Conservation (phyloP, 805 yeast genomes). For the Wickerhamomyces bisporus region DNA sequence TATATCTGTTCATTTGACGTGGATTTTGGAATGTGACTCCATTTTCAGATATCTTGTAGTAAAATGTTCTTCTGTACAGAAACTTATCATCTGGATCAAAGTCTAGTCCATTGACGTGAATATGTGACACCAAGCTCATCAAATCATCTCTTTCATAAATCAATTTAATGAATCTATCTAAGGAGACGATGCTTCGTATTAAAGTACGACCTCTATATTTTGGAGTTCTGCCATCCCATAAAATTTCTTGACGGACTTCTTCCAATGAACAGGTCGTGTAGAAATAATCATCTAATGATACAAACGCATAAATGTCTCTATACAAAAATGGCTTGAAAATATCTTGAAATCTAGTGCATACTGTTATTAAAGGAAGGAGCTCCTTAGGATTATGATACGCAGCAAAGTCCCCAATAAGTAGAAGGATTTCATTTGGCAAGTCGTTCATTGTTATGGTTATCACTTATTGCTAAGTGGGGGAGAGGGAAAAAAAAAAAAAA, state of each 20-base stretch:
- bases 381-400: conserved; percentile 4
- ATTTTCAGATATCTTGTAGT: no score
- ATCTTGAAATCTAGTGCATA: conserved; percentile 10
- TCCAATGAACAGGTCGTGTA: neutral
- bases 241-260: neutral
- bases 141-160: no score
- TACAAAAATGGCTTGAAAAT: conserved; percentile 8
- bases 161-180: no score
- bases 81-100: no score
- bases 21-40: no score
- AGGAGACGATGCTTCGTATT: conserved; percentile 2
- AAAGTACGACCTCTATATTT: conserved; percentile 4
- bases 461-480: no score
- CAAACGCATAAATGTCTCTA: conserved; percentile 10
- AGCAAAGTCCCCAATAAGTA: conserved; percentile 2
- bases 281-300: conserved; percentile 10
- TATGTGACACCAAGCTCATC: no score
- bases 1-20: no score
- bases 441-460: no score
- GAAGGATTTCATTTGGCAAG: conserved; percentile 10
- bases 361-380: conserved; percentile 6
- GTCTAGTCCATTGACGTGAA: no score
- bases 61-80: no score
- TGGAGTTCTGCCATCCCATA: conserved; percentile 1
- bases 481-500: no score